These are phyloP conservation scores for Coemansia sp. DNA, from an alignment of 192 early-diverging fungal species.

Conservation along the genomic window DNA sequence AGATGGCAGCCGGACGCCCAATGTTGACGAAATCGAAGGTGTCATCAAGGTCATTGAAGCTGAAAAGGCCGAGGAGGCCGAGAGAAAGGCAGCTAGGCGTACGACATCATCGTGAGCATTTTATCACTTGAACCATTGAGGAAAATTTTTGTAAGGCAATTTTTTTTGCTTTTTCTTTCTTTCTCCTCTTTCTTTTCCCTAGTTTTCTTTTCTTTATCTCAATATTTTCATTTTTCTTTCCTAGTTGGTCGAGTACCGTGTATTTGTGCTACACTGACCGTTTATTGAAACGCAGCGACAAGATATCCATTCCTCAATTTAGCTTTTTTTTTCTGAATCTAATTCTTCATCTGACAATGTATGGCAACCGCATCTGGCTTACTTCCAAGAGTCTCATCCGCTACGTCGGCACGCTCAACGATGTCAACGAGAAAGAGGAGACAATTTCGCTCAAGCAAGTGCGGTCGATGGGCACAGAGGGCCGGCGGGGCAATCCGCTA, in stretches of 20 bases:
- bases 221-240: not conserved
- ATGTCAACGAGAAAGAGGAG: slow-evolving; percentile 80
- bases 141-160: slow-evolving; percentile 4
- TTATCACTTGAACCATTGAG: not conserved
- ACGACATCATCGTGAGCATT: slow-evolving; percentile 11
- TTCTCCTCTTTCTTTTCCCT: not conserved
- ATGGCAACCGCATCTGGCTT: slow-evolving; percentile 64
- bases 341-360: slow-evolving; percentile 17
- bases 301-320: not conserved
- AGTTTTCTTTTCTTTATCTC: slow-evolving; percentile 1
- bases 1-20: slow-evolving; percentile 69
- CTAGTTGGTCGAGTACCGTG: slow-evolving; percentile 1
- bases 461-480: slow-evolving; percentile 94
- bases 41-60: slow-evolving; percentile 76
- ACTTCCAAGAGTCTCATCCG: slow-evolving; percentile 88
- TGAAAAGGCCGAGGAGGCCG: slow-evolving; percentile 88
- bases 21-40: slow-evolving; percentile 71
- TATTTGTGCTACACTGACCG: not conserved
- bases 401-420: slow-evolving; percentile 86
- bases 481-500: slow-evolving; percentile 68
- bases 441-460: slow-evolving; percentile 91
- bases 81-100: slow-evolving; percentile 62
- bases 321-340: slow-evolving; percentile 1
- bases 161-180: not conserved
- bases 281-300: not conserved